phyloP scores from a whole-genome alignment of 2,329 filamentous ascomycete genomes.

The Davidsoniella eucalypti region DNA sequence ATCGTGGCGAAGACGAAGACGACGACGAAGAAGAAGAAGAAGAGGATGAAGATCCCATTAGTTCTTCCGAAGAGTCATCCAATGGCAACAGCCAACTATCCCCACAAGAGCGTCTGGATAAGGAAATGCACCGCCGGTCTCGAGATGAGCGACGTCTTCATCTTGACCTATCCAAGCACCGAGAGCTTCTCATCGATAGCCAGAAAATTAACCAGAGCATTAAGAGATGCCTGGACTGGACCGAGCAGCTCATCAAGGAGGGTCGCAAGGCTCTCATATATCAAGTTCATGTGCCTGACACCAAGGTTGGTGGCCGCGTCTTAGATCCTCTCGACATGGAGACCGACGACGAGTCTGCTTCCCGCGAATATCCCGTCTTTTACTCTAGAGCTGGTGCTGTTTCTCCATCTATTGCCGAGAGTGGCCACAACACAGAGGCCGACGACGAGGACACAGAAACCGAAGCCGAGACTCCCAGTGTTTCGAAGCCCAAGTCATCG shows the following conservation, averaged over 20 bases:
- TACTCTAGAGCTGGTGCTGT: slow-evolving; percentile 10
- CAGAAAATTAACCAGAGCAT: slow-evolving; percentile 93
- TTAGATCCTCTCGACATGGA: slow-evolving; percentile 52
- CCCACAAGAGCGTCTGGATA: slow-evolving; percentile 23
- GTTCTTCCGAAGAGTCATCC: slow-evolving; percentile 33
- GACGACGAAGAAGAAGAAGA: slow-evolving; percentile 28
- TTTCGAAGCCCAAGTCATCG: not conserved
- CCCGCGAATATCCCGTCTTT: slow-evolving; percentile 11
- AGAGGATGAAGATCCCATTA: slow-evolving; percentile 30
- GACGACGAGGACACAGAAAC: slow-evolving; percentile 16
- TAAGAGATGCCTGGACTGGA: slow-evolving; percentile 75
- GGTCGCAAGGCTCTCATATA: slow-evolving; percentile 79
- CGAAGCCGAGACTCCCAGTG: slow-evolving; percentile 5
- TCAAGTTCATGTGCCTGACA: slow-evolving; percentile 59
- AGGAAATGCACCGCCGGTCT: slow-evolving; percentile 39
- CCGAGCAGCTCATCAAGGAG: slow-evolving; percentile 78
- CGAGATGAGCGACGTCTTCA: slow-evolving; percentile 71
- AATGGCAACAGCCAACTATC: slow-evolving; percentile 24
- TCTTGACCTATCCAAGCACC: slow-evolving; percentile 74
- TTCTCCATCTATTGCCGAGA: slow-evolving; percentile 7
- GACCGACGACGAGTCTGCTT: slow-evolving; percentile 17
- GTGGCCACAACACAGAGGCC: slow-evolving; percentile 14
- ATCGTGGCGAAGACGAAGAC: slow-evolving; percentile 27
- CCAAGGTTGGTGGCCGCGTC: slow-evolving; percentile 67
- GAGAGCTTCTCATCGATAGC: slow-evolving; percentile 72